Evolutionary conservation across 83 land plant genomes (phyloP), one percentile per base, ranked within the genome.

Genomic region (Thuja plicata): DNA sequence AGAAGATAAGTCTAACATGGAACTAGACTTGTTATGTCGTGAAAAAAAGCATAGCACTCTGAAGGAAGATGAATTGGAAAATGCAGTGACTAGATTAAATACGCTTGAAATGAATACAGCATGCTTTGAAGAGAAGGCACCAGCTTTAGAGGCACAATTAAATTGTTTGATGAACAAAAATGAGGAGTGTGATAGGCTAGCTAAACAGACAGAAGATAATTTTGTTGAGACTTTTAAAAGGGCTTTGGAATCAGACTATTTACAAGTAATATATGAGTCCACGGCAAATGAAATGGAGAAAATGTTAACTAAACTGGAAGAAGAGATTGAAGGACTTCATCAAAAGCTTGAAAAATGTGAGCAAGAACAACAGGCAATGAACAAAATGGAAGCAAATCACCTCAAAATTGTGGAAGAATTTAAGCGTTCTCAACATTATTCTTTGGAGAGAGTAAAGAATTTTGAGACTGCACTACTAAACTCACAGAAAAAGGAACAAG

Each of bases 401-500:
- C 2, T 34, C 78, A 74, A 74, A 30, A 10, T 10, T 34, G 78
- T 34, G 78, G 78, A 74, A n/a, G 78, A 74, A 74, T 34, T 74
- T 30, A 74, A 74, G 38, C 10, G 2, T 34, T 57, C 79, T 12
- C 43, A 57, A 37, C 48, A 16, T 87, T 76, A 66, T 37, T 87
- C 21, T 24, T 43, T 54, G 45, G 74, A 76, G 38, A 87, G 46
- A 87, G 11, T 35, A 13, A 60, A 66, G 8, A 62, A 71, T 5
- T 5, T 87, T 57, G 88, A 87, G 37, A 43, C 46, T 66, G 38
- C 70, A 57, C 46, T 87, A 71, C n/a, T 34, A n/a, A 70, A 15
- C 62, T 66, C 88, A 57, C 66, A 38, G 45, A 32, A 32, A 17
- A 87, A 87, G 76, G 88, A 87, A 71, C 66, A 38, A 43, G 85